These are phyloP conservation scores for Xerocomellus dryophilus DNA, from an alignment of 768 basidiomycete species.

Conservation along the genomic window DNA sequence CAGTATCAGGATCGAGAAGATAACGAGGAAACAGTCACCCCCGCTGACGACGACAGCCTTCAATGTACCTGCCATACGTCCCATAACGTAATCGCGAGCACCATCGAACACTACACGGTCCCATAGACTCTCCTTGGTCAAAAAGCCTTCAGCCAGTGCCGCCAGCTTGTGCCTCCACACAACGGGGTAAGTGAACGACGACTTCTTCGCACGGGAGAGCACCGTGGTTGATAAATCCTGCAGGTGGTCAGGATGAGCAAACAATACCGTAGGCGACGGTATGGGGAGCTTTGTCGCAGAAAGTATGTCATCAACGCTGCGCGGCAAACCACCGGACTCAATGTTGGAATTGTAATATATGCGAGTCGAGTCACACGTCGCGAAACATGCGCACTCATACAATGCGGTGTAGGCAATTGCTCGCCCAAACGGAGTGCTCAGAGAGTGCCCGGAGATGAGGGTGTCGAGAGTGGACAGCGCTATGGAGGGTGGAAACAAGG, in stretches of 20 bases:
- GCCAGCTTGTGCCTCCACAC: conserved; percentile 79
- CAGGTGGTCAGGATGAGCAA: conserved; percentile 65
- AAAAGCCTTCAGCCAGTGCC: conserved; percentile 65
- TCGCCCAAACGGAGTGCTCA: conserved; percentile 78
- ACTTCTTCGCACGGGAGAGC: conserved; percentile 50
- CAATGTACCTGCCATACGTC: conserved; percentile 58
- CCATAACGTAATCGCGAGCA: conserved; percentile 58
- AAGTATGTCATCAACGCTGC: conserved; percentile 47
- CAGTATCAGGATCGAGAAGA: neutral
- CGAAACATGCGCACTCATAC: conserved; percentile 71
- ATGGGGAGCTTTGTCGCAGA: conserved; percentile 51
- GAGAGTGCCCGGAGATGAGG: conserved; percentile 67
- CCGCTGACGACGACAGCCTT: conserved; percentile 71
- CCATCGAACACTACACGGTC: conserved; percentile 73
- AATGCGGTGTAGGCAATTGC: conserved; percentile 77
- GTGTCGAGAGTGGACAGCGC: conserved; percentile 70
- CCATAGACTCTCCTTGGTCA: conserved; percentile 80
- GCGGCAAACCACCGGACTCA: conserved; percentile 6
- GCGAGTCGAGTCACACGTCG: conserved; percentile 57
- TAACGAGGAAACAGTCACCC: conserved; percentile 43
- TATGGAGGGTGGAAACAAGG: conserved; percentile 71
- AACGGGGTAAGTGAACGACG: conserved; percentile 53
- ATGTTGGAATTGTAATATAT: conserved; percentile 39
- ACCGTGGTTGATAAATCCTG: conserved; percentile 52
- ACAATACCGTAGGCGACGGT: conserved; percentile 77